Evolutionary conservation across 257 asterid species (phyloP).

Genomic region (Lavandula angustifolia): DNA sequence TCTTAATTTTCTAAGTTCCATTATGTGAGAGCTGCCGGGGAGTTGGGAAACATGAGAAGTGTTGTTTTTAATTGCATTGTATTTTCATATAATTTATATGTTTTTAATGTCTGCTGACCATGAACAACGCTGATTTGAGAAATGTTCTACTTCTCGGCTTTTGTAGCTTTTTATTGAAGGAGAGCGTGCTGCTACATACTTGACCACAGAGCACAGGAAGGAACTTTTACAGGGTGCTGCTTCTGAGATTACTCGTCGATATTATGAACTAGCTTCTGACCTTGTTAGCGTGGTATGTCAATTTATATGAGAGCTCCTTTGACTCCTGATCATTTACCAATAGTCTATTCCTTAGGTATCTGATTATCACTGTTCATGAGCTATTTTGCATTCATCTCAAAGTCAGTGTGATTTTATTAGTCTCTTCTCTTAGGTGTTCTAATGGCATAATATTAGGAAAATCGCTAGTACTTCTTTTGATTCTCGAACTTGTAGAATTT

Average conservation of each 20-base stretch:
- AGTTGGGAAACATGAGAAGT: neutral
- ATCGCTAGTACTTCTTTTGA: constrained; percentile 20
- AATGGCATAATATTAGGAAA: constrained; percentile 9
- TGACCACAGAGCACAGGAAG: constrained; percentile 56
- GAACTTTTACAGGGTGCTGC: constrained; percentile 78
- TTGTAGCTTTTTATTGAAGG: constrained; percentile 83
- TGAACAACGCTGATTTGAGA: neutral
- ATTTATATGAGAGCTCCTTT: constrained; percentile 19
- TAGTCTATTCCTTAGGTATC: too few species aligned
- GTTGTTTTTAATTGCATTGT: neutral
- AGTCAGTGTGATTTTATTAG: constrained; percentile 12
- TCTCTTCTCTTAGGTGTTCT: constrained; percentile 13
- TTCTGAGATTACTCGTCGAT: constrained; percentile 71
- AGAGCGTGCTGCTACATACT: constrained; percentile 62
- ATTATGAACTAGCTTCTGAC: constrained; percentile 77
- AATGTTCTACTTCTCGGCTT: constrained; percentile 12
- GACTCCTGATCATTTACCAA: constrained; percentile 15
- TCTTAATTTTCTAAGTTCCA: too few species aligned
- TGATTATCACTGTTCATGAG: too few species aligned
- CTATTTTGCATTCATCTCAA: constrained; percentile 11
- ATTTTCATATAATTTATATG: neutral
- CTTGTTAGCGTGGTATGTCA: constrained; percentile 75
- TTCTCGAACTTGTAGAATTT: neutral
- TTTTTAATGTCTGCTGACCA: neutral
- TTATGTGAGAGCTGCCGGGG: constrained; percentile 7